Evolutionary conservation across 2,329 filamentous ascomycete genomes (phyloP).

Genomic region (Aspergillus fumigatiaffinis): DNA sequence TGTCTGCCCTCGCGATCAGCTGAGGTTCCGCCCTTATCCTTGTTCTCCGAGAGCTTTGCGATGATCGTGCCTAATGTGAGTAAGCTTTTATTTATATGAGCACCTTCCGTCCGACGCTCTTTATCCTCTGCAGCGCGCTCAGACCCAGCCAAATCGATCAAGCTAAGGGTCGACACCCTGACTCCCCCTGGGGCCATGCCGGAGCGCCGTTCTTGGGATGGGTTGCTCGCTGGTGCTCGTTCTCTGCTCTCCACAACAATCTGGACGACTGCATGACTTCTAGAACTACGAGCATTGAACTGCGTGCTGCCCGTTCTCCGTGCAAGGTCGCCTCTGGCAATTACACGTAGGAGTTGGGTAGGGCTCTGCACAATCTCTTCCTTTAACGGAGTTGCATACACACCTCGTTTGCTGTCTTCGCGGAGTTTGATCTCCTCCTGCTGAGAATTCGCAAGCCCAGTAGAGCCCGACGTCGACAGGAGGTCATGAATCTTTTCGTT

Average conservation of each 20-base stretch:
- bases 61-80: conserved; percentile 95
- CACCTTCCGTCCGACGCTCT: conserved; percentile 87
- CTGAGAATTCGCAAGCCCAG: conserved; percentile 50
- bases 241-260: conserved; percentile 97
- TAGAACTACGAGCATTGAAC: conserved; percentile 93
- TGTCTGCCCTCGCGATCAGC: conserved; percentile 84
- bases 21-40: conserved; percentile 71
- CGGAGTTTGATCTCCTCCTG: conserved; percentile 96
- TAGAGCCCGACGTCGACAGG: conserved; percentile 66
- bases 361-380: conserved; percentile 99
- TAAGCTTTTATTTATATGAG: conserved; percentile 97
- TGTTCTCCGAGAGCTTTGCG: conserved; percentile 81
- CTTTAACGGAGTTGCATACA: conserved; percentile 93
- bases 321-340: conserved; percentile 88
- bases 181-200: conserved; percentile 79
- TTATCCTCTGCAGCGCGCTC: conserved; percentile 95
- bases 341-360: conserved; percentile 89
- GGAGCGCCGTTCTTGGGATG: conserved; percentile 60
- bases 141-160: conserved; percentile 95
- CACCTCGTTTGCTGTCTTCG: conserved; percentile 92
- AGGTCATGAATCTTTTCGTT: conserved; percentile 97
- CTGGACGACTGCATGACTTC: conserved; percentile 96
- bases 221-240: conserved; percentile 59
- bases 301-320: conserved; percentile 90
- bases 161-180: conserved; percentile 85